Conservation (phyloP, 352 stramenopile species). For the Phytophthora citricola region DNA sequence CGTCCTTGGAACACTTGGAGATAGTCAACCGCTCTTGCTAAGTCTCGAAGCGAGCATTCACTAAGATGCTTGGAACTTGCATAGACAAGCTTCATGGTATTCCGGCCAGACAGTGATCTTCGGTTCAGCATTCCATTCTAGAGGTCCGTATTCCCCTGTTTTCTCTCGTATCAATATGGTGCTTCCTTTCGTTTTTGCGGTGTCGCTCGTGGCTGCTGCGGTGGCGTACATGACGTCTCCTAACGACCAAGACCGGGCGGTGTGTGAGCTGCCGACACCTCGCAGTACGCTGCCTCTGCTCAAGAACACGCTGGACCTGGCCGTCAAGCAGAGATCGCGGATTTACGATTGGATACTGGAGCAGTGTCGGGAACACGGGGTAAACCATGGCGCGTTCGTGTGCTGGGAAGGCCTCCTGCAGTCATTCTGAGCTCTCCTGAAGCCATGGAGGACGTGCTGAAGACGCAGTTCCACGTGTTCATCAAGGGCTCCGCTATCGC, state of each 20-base stretch:
- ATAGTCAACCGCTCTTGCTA: conserved; percentile 1
- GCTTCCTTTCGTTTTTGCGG: conserved; percentile 28
- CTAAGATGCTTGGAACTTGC: background rate
- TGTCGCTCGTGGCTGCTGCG: conserved; percentile 27
- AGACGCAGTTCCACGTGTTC: conserved; percentile 81
- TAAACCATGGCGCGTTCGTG: conserved; percentile 49
- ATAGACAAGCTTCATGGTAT: background rate
- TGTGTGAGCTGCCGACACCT: conserved; percentile 47
- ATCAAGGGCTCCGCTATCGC: conserved; percentile 55
- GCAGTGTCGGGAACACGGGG: conserved; percentile 46
- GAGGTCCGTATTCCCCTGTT: background rate
- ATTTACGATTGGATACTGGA: conserved; percentile 73
- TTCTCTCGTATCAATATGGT: conserved; percentile 4
- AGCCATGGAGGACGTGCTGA: conserved; percentile 63
- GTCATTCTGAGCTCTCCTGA: conserved; percentile 50
- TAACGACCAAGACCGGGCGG: conserved; percentile 33
- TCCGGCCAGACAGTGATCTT: conserved; percentile 1
- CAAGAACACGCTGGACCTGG: conserved; percentile 65
- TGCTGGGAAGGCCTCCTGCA: conserved; percentile 43
- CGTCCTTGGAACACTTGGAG: background rate
- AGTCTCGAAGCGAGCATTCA: too few species aligned
- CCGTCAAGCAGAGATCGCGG: conserved; percentile 44
- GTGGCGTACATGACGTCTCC: conserved; percentile 38
- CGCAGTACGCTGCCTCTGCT: conserved; percentile 55
- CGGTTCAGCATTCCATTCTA: conserved; percentile 18